Conservation (phyloP, 2,329 filamentous ascomycete genomes). For the Niveomyces coronatus region DNA sequence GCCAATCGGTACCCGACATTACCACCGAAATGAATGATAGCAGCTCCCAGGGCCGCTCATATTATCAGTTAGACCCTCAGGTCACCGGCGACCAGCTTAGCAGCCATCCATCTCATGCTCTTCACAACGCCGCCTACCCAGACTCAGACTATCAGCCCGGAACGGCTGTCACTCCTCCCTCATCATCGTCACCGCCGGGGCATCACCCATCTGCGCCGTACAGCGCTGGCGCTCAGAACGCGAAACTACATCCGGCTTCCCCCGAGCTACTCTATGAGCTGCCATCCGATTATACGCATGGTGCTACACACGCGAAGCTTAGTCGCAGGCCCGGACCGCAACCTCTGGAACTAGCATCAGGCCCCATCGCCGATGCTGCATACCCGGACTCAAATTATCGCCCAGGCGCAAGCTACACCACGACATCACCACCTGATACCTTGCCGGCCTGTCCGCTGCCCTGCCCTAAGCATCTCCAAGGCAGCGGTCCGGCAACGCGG, state of each 20-base stretch:
- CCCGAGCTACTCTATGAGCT: neutral
- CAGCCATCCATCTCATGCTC: conserved; percentile 5
- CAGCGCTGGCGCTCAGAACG: neutral
- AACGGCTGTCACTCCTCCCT: too few species aligned
- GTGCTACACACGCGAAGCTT: neutral
- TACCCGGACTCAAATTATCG: conserved; percentile 3
- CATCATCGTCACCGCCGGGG: neutral
- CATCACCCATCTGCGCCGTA: neutral
- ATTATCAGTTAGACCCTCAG: conserved; percentile 3
- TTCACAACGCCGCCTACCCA: conserved; percentile 6
- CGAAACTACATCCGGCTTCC: neutral
- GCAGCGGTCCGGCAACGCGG: neutral
- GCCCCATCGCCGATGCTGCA: conserved; percentile 2
- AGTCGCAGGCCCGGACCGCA: neutral
- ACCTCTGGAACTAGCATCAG: neutral
- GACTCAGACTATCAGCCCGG: conserved; percentile 1
- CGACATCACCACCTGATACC: neutral
- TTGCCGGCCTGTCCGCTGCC: neutral
- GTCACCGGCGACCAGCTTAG: conserved; percentile 5
- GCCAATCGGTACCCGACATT: neutral
- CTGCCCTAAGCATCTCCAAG: conserved; percentile 1
- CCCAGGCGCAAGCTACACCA: conserved; percentile 5
- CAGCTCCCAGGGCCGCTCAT: neutral
- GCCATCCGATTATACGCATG: neutral
- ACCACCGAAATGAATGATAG: neutral